Conservation (phyloP, 73 alveolate species). For the Tetrahymena thermophila region DNA sequence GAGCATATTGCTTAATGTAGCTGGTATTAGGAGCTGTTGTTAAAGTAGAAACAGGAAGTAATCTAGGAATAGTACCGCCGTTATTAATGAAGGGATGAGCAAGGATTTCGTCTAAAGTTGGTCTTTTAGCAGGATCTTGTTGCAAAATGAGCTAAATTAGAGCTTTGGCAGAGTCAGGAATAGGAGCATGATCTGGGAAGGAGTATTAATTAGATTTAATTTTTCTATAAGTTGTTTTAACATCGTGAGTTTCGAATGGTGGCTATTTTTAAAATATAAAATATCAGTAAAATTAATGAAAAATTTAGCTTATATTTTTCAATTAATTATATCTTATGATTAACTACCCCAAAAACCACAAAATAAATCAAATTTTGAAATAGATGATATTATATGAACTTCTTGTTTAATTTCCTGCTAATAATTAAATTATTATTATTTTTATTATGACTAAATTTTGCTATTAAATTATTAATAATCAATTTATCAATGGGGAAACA, state of each 20-base stretch:
- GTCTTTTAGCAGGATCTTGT: conserved; percentile 88
- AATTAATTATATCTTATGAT: no score
- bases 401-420: neutral
- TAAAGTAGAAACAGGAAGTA: conserved; percentile 77
- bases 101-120: conserved; percentile 80
- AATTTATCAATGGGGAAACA: neutral
- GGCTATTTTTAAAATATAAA: conserved; percentile 73
- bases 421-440: no score
- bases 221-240: conserved; percentile 83
- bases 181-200: conserved; percentile 86
- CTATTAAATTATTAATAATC: neutral
- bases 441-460: no score
- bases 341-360: neutral
- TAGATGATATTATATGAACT: neutral
- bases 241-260: conserved; percentile 92
- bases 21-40: conserved; percentile 90
- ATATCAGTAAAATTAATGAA: conserved; percentile 51
- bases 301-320: no score
- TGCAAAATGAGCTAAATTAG: conserved; percentile 71
- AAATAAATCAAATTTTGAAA: neutral
- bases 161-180: conserved; percentile 83
- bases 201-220: conserved; percentile 74
- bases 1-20: conserved; percentile 35
- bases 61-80: conserved; percentile 79
- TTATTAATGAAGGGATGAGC: conserved; percentile 81